Base-by-base conservation (phyloP, 176 grass and related monocot genomes). In the Puccinellia tenuiflora region DNA sequence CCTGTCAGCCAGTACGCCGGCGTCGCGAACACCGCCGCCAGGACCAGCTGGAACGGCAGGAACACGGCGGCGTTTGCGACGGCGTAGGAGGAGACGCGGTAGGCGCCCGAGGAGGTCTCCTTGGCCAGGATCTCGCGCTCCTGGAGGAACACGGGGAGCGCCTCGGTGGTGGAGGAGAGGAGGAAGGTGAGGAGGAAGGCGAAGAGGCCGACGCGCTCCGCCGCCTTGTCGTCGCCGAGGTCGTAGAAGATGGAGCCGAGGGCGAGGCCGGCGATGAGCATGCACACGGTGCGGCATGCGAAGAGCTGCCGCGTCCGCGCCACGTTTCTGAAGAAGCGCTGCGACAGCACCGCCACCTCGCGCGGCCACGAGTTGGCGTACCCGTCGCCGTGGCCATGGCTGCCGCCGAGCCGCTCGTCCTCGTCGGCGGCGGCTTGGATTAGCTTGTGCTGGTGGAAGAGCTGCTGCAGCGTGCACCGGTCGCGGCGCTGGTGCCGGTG, bases 71-170 rank as follows among this genome's bases (percentile, higher is more conserved):
- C 88, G 57, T 95, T 95, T 0, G 93, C 93, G 5, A 90, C 48
- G 4, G 89, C 85, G 84, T 92, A 95, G 2, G 93, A 86, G 21
- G 93, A 95, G 13, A 95, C 70, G 1, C 90, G 81, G 68, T 95
- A 95, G 6, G 88, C 87, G 1, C 93, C 93, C 14, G 82, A 90
- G 6, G 88, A 90, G 10, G 88, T 92, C 83, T 95, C 90, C 88
- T 88, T 95, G 85, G 91, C 87, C 0, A 95, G 75, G 78, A 95
- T 92, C 38, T 95, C 93, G n/a, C 90, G 86, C 63, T 95, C 93
- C 73, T 94, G 83, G 16, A 94, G 57, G 29, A 94, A 94, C 55
- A 94, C 81, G 3, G 89, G 89, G 20, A 89, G 87, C 14, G 89
- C 86, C 55, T 91, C 89, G 7, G 84, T 94, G 9, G 89, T 89